These are phyloP conservation scores for Diaporthe sp. DNA, from an alignment of 2,329 filamentous ascomycete species.

Conservation along the genomic window DNA sequence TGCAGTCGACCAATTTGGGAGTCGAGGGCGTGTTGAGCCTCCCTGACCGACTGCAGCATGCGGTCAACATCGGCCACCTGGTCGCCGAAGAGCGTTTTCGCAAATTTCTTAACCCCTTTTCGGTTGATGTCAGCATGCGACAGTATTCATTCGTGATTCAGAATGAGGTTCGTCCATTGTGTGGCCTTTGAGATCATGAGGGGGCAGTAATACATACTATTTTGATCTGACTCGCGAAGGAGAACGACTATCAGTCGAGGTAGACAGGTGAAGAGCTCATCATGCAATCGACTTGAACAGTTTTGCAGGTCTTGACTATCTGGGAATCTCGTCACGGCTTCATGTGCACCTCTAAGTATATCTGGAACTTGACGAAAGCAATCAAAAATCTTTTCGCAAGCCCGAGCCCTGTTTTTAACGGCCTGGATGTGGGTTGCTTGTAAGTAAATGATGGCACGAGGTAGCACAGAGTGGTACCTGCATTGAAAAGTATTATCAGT, in stretches of 20 bases:
- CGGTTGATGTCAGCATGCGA: no score
- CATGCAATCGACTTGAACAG: not conserved
- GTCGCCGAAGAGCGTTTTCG: not conserved
- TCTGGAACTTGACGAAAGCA: not conserved
- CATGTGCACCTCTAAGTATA: not conserved
- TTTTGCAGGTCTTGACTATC: not conserved
- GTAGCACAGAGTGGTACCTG: not conserved
- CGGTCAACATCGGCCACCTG: not conserved
- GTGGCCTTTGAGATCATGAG: not conserved
- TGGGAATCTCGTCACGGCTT: not conserved
- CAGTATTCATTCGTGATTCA: no score
- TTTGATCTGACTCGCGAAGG: not conserved
- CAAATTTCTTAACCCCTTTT: not conserved
- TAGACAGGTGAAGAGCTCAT: not conserved
- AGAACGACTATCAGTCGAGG: constrained; percentile 12
- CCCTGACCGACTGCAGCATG: not conserved
- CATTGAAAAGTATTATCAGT: constrained; percentile 18
- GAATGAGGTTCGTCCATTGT: no score
- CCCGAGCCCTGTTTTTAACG: constrained; percentile 8
- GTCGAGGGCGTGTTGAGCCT: not conserved
- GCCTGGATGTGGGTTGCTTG: not conserved
- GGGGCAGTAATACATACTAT: not conserved
- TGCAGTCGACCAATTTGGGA: not conserved
- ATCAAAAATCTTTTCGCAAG: constrained; percentile 9
- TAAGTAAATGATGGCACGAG: not conserved